Conservation (phyloP, 768 basidiomycete genomes). For the Russula sp. region DNA sequence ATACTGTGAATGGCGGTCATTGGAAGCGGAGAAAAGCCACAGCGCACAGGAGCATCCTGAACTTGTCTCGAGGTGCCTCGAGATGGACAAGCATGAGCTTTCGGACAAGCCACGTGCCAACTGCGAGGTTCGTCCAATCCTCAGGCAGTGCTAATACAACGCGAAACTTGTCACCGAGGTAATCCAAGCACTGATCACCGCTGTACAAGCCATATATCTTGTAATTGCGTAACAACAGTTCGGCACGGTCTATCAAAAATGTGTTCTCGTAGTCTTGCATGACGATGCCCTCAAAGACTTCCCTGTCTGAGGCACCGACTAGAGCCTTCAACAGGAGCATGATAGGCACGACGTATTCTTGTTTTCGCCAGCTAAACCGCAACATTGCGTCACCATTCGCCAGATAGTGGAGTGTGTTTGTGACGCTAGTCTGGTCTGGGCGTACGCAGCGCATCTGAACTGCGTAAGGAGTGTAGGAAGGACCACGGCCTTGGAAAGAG, state of each 20-base stretch:
- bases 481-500: slow-evolving; percentile 87
- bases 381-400: slow-evolving; percentile 95
- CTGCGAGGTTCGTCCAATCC: slow-evolving; percentile 78
- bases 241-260: slow-evolving; percentile 94
- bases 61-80: slow-evolving; percentile 83
- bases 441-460: slow-evolving; percentile 95
- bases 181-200: slow-evolving; percentile 86
- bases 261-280: slow-evolving; percentile 98
- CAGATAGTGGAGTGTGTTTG: slow-evolving; percentile 96
- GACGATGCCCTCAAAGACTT: slow-evolving; percentile 93
- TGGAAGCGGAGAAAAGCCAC: background rate
- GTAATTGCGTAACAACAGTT: slow-evolving; percentile 88
- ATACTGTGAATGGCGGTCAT: background rate
- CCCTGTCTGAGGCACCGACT: slow-evolving; percentile 84
- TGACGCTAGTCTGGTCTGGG: slow-evolving; percentile 85
- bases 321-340: slow-evolving; percentile 95
- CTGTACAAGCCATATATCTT: slow-evolving; percentile 87
- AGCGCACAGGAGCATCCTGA: slow-evolving; percentile 84
- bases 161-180: slow-evolving; percentile 94
- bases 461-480: slow-evolving; percentile 89
- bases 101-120: slow-evolving; percentile 77
- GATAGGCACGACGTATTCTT: slow-evolving; percentile 97
- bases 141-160: slow-evolving; percentile 87
- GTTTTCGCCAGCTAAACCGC: slow-evolving; percentile 94
- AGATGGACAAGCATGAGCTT: slow-evolving; percentile 90